These are phyloP conservation scores for Chaetothyriales sp. DNA, from an alignment of 2,329 filamentous ascomycete species.

Conservation along the genomic window DNA sequence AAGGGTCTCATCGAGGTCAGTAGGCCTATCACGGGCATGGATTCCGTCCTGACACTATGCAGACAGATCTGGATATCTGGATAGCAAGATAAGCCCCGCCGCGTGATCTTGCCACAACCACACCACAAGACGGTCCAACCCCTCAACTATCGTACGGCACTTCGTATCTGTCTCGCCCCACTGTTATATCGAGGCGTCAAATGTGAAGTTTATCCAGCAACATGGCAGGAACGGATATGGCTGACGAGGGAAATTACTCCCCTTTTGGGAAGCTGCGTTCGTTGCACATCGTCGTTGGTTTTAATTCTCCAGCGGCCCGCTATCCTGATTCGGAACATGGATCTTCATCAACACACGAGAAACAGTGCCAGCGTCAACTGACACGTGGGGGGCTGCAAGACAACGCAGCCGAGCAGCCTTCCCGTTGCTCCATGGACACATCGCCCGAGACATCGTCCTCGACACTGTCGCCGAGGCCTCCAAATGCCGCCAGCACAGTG, in stretches of 20 bases:
- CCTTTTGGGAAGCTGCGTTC: conserved; percentile 3
- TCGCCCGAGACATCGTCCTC: too few species aligned
- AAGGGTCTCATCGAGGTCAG: not conserved
- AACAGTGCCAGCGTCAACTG: not conserved
- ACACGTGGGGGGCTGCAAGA: not conserved
- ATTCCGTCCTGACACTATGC: not conserved
- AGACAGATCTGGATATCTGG: not conserved
- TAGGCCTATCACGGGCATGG: not conserved
- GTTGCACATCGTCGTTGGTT: not conserved
- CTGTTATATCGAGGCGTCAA: not conserved
- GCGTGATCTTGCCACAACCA: not conserved
- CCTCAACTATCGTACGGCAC: not conserved
- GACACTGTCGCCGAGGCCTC: not conserved
- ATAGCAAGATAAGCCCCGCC: not conserved
- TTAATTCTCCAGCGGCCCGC: not conserved
- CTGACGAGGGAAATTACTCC: conserved; percentile 1
- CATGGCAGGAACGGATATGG: not conserved
- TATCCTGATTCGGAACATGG: not conserved
- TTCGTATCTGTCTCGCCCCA: not conserved
- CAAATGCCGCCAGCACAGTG: not conserved
- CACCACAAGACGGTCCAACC: not conserved
- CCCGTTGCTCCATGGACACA: too few species aligned
- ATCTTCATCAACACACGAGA: not conserved
- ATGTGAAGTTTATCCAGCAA: not conserved
- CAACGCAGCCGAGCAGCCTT: not conserved